phyloP scores from a whole-genome alignment of 495 filamentous ascomycete genomes.

The Talaromyces trachyspermus region DNA sequence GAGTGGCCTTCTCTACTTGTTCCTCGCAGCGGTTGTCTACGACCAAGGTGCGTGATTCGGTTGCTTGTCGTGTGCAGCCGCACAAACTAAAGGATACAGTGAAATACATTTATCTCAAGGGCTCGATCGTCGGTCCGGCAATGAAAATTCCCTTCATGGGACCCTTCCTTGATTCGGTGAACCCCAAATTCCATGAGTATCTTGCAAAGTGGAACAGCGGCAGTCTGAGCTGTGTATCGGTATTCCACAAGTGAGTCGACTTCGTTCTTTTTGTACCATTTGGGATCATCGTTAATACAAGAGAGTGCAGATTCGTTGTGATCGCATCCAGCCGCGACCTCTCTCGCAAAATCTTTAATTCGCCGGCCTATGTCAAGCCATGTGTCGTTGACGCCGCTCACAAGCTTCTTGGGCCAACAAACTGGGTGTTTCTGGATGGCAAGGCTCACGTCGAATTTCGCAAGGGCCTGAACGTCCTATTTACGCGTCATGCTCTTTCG shows the following conservation, averaged over 20 bases:
- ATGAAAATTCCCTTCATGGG: slow-evolving; percentile 94
- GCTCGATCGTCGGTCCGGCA: slow-evolving; percentile 70
- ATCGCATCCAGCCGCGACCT: slow-evolving; percentile 94
- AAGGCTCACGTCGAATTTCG: slow-evolving; percentile 94
- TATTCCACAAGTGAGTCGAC: slow-evolving; percentile 92
- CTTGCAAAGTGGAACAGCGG: slow-evolving; percentile 87
- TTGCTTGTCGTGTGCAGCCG: slow-evolving; percentile 2
- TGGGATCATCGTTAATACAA: slow-evolving; percentile 7
- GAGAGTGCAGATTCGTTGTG: slow-evolving; percentile 75
- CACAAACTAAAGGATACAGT: slow-evolving; percentile 45
- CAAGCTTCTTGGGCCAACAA: slow-evolving; percentile 84
- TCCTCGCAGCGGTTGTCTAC: slow-evolving; percentile 67
- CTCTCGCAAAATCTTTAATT: slow-evolving; percentile 96
- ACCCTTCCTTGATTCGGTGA: slow-evolving; percentile 85
- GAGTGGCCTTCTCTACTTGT: slow-evolving; percentile 55
- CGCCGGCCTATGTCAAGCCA: slow-evolving; percentile 84
- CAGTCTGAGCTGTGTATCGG: slow-evolving; percentile 88
- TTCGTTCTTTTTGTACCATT: not conserved
- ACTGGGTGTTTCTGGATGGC: slow-evolving; percentile 98
- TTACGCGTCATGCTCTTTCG: slow-evolving; percentile 84
- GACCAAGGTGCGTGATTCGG: slow-evolving; percentile 64
- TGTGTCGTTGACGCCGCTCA: slow-evolving; percentile 94
- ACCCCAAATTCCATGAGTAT: slow-evolving; percentile 88
- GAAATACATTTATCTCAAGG: slow-evolving; percentile 80
- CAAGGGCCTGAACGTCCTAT: slow-evolving; percentile 90